Conservation (phyloP, 768 basidiomycete species). For the Neoboletus subvelutipes region DNA sequence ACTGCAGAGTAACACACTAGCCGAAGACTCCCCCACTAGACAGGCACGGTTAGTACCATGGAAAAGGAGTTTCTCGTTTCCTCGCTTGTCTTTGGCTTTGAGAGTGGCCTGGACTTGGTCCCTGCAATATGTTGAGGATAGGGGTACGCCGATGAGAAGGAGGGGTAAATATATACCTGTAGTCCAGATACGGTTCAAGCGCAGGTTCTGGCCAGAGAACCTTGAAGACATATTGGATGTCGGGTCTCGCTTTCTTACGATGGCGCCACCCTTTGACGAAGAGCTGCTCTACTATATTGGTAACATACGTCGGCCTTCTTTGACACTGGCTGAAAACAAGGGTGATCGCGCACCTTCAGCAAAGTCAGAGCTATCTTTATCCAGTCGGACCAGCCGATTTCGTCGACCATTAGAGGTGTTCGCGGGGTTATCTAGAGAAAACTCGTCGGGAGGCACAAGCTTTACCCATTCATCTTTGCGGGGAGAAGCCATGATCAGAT, state of each 20-base stretch:
- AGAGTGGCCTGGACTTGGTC: slow-evolving; percentile 28
- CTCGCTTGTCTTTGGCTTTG: slow-evolving; percentile 29
- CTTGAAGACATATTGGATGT: slow-evolving; percentile 50
- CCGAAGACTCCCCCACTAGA: slow-evolving; percentile 51
- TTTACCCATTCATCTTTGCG: slow-evolving; percentile 30
- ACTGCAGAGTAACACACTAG: slow-evolving; percentile 47
- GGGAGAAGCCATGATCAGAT: slow-evolving; percentile 20
- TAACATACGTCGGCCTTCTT: background rate
- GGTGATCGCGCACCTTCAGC: slow-evolving; percentile 38
- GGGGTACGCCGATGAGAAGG: slow-evolving; percentile 17
- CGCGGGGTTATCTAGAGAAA: slow-evolving; percentile 42
- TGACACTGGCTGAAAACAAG: background rate
- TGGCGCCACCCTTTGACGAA: slow-evolving; percentile 59
- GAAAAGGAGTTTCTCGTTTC: slow-evolving; percentile 60
- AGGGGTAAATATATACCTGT: slow-evolving; percentile 44
- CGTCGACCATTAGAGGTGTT: slow-evolving; percentile 37
- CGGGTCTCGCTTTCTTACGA: slow-evolving; percentile 49
- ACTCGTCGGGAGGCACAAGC: slow-evolving; percentile 31
- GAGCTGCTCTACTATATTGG: slow-evolving; percentile 43
- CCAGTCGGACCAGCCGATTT: slow-evolving; percentile 44
- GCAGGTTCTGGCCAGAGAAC: slow-evolving; percentile 45
- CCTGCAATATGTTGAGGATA: slow-evolving; percentile 15
- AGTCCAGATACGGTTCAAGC: slow-evolving; percentile 45
- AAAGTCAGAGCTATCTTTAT: slow-evolving; percentile 36
- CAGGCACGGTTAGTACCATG: slow-evolving; percentile 67